These are phyloP conservation scores for Scheffersomyces segobiensis DNA, from an alignment of 1,139 yeast genomes.

Conservation along the genomic window DNA sequence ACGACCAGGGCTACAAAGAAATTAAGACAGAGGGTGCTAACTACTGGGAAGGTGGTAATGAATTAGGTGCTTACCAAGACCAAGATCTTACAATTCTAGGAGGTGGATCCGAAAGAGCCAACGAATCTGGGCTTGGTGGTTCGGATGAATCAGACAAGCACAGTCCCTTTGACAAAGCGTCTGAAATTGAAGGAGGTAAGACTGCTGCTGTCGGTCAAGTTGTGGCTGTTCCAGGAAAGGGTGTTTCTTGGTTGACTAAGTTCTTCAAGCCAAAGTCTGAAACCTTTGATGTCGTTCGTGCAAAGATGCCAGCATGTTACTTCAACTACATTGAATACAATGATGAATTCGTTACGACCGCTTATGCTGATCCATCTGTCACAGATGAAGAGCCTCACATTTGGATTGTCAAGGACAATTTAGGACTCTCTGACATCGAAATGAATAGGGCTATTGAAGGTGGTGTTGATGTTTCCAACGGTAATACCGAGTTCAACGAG, in stretches of 20 bases:
- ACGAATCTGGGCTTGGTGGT: slow-evolving; percentile 12
- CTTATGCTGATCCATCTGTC: slow-evolving; percentile 69
- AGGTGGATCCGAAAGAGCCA: slow-evolving; percentile 3
- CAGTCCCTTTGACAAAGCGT: slow-evolving; percentile 12
- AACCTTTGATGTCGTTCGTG: slow-evolving; percentile 40
- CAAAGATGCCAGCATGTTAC: slow-evolving; percentile 39
- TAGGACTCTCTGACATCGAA: slow-evolving; percentile 67
- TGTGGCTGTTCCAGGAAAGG: slow-evolving; percentile 11
- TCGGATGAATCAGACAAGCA: slow-evolving; percentile 21
- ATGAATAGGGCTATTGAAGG: slow-evolving; percentile 57
- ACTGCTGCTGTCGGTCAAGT: slow-evolving; percentile 9
- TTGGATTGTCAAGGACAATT: slow-evolving; percentile 69
- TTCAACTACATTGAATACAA: slow-evolving; percentile 47
- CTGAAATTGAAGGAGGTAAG: slow-evolving; percentile 7
- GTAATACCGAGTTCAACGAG: slow-evolving; percentile 54
- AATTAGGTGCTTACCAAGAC: slow-evolving; percentile 27
- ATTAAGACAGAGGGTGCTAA: slow-evolving; percentile 54
- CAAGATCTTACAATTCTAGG: slow-evolving; percentile 1
- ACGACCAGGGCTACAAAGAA: slow-evolving; percentile 66
- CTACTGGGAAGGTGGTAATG: slow-evolving; percentile 49
- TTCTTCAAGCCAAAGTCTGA: slow-evolving; percentile 43
- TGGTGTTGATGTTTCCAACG: slow-evolving; percentile 60
- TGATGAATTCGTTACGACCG: slow-evolving; percentile 44
- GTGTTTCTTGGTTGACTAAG: slow-evolving; percentile 33
- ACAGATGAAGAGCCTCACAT: slow-evolving; percentile 61